Evolutionary conservation across 257 asterid species (phyloP).

Genomic region (Solanum verrucosum): DNA sequence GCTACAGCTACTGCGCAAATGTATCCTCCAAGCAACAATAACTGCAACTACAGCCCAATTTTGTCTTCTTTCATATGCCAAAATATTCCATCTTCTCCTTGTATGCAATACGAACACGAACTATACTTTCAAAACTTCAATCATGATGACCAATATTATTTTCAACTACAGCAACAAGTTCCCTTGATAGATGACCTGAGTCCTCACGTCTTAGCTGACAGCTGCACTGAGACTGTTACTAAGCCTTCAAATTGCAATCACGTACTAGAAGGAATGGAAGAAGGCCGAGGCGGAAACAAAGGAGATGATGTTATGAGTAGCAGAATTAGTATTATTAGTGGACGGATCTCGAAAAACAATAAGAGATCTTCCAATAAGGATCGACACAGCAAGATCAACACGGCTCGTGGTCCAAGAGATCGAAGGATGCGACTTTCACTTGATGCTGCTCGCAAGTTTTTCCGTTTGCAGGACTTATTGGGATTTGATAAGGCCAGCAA

Average conservation of each 20-base stretch:
- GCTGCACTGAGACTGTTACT: neutral
- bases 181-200: neutral
- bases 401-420: conserved; percentile 67
- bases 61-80: neutral
- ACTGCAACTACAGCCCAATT: neutral
- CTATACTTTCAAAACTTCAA: conserved; percentile 15
- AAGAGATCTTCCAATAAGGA: conserved; percentile 39
- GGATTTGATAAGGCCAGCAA: conserved; percentile 62
- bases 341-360: neutral
- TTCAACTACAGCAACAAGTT: neutral
- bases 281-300: neutral
- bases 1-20: neutral
- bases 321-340: neutral
- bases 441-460: conserved; percentile 48
- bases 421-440: conserved; percentile 66
- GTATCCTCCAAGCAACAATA: conserved; percentile 20
- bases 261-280: neutral
- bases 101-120: conserved; percentile 18
- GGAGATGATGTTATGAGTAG: neutral
- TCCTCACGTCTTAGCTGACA: neutral
- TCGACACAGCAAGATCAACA: conserved; percentile 68
- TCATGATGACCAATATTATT: conserved; percentile 7
- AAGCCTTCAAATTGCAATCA: neutral
- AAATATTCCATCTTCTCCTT: conserved; percentile 39
- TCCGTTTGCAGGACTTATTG: conserved; percentile 49